phyloP scores from a whole-genome alignment of 768 basidiomycete genomes.

The Mycena rosella region DNA sequence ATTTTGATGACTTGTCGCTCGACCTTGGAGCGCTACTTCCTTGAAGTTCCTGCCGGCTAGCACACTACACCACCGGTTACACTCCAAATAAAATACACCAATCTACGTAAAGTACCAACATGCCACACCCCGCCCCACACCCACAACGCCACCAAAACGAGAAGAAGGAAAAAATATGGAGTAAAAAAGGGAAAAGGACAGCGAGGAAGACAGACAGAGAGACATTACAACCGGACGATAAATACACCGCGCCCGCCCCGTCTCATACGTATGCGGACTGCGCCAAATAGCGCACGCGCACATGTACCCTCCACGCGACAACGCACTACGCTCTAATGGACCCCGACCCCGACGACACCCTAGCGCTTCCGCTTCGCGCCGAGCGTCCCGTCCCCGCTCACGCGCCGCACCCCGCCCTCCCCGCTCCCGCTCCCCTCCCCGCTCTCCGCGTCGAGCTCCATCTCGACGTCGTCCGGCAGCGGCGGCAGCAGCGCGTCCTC shows the following conservation, averaged over 20 bases:
- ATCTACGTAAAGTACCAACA: too few species aligned
- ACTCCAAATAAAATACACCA: too few species aligned
- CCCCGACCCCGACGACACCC: not conserved
- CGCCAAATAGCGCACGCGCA: not conserved
- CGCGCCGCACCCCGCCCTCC: slow-evolving; percentile 1
- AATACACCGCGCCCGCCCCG: not conserved
- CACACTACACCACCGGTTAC: too few species aligned
- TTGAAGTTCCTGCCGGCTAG: too few species aligned
- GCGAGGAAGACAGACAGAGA: not conserved
- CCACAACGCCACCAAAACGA: too few species aligned
- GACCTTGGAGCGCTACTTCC: too few species aligned
- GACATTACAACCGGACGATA: slow-evolving; percentile 1
- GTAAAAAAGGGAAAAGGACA: not conserved
- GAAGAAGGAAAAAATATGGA: too few species aligned
- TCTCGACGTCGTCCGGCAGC: slow-evolving; percentile 15
- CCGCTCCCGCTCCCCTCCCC: slow-evolving; percentile 22
- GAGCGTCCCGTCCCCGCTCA: slow-evolving; percentile 18
- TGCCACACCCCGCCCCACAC: too few species aligned
- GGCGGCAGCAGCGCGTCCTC: slow-evolving; percentile 13
- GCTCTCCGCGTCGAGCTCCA: slow-evolving; percentile 27
- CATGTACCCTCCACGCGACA: not conserved
- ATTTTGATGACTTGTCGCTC: too few species aligned
- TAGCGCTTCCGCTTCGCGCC: slow-evolving; percentile 26
- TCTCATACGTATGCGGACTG: too few species aligned
- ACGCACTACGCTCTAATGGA: too few species aligned